These are phyloP conservation scores for Myriosclerotinia curreyana DNA, from an alignment of 2,329 filamentous ascomycete species.

Conservation along the genomic window DNA sequence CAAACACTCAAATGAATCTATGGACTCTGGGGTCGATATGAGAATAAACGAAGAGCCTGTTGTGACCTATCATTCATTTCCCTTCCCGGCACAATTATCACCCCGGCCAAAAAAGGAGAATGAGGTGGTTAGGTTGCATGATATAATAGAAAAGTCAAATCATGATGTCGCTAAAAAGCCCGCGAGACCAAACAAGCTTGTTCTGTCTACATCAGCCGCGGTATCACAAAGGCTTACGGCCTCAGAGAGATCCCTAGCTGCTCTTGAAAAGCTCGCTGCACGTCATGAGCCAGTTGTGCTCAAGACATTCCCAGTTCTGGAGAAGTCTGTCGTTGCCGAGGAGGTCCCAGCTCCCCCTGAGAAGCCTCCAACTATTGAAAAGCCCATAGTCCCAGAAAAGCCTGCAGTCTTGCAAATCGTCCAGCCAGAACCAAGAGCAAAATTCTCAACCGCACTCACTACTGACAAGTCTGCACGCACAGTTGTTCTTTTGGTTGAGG, in stretches of 20 bases:
- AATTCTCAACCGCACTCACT: background rate
- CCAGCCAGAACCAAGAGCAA: background rate
- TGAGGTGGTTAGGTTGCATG: background rate
- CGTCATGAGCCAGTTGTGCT: rapidly evolving
- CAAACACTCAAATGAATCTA: slow-evolving; percentile 4
- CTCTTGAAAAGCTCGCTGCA: background rate
- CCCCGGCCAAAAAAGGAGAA: background rate
- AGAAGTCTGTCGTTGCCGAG: background rate
- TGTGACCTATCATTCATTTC: background rate
- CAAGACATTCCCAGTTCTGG: background rate
- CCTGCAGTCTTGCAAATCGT: background rate
- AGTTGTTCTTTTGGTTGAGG: slow-evolving; percentile 42
- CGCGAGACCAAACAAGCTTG: no score
- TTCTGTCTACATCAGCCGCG: background rate
- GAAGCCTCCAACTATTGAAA: background rate
- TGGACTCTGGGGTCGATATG: background rate
- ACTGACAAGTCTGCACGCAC: background rate
- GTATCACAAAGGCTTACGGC: background rate
- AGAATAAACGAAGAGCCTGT: background rate
- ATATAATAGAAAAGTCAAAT: background rate
- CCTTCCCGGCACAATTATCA: background rate
- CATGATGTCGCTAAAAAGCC: background rate
- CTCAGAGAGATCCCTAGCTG: background rate
- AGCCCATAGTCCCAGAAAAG: background rate
- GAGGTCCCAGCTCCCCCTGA: no score